These are phyloP conservation scores for Moricandia moricandioides DNA, from an alignment of 345 rosid species.

Conservation along the genomic window DNA sequence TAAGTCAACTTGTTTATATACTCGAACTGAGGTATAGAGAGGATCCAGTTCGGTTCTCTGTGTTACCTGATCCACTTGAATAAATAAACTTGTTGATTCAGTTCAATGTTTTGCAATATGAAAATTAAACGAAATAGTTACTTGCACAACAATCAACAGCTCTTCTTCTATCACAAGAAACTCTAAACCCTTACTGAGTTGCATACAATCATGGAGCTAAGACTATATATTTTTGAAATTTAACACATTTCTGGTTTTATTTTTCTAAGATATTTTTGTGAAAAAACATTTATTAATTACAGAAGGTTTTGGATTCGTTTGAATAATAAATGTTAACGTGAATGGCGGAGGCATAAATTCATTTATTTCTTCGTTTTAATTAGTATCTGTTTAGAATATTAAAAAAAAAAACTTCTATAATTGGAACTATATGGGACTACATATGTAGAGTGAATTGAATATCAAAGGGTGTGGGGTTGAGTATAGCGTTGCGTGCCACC, in stretches of 20 bases:
- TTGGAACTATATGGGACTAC: background rate
- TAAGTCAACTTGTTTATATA: constrained; percentile 5
- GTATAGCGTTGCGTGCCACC: constrained; percentile 30
- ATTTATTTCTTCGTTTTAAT: background rate
- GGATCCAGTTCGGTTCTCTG: constrained; percentile 22
- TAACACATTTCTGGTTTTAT: background rate
- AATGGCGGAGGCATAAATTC: background rate
- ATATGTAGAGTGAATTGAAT: constrained; percentile 15
- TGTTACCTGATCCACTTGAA: constrained; percentile 1
- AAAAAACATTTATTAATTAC: background rate
- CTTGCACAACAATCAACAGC: constrained; percentile 8
- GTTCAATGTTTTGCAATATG: background rate
- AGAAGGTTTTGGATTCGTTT: background rate
- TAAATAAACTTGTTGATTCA: constrained; percentile 15
- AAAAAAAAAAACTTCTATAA: background rate
- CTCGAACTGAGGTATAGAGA: constrained; percentile 6
- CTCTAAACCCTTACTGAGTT: background rate
- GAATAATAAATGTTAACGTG: background rate
- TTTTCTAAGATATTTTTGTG: background rate
- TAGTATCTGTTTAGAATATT: background rate
- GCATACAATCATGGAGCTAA: background rate
- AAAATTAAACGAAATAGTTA: constrained; percentile 4
- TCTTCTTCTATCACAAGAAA: background rate
- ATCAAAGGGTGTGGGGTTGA: constrained; percentile 22
- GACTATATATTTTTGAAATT: background rate